These are phyloP conservation scores for Spathaspora sp. DNA, from an alignment of 1,139 yeast species.

Conservation along the genomic window DNA sequence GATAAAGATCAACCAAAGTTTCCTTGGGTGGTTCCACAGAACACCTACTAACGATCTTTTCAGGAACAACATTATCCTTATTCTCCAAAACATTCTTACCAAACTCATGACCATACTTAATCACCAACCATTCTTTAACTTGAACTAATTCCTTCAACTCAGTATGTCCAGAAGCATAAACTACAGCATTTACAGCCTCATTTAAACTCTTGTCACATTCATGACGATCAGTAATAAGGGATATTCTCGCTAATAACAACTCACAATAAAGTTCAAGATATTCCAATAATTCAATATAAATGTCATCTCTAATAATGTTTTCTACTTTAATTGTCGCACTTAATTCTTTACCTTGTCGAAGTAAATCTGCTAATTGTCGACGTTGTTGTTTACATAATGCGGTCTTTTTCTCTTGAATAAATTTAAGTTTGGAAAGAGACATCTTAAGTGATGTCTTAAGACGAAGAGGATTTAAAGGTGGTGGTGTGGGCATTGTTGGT, in stretches of 20 bases:
- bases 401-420: constrained; percentile 77
- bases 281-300: constrained; percentile 78
- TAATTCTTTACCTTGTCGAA: constrained; percentile 71
- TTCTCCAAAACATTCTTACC: constrained; percentile 64
- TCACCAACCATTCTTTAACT: constrained; percentile 61
- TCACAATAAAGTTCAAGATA: constrained; percentile 83
- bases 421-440: constrained; percentile 77
- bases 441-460: constrained; percentile 74
- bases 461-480: constrained; percentile 39
- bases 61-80: constrained; percentile 53
- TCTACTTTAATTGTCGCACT: constrained; percentile 87
- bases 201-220: constrained; percentile 60
- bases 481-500: constrained; percentile 17
- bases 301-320: constrained; percentile 81
- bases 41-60: constrained; percentile 62
- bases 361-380: constrained; percentile 70
- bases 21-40: constrained; percentile 66
- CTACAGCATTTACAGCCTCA: constrained; percentile 73
- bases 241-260: constrained; percentile 71
- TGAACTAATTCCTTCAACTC: constrained; percentile 71
- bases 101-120: constrained; percentile 64
- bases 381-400: constrained; percentile 84
- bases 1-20: constrained; percentile 65
- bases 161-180: constrained; percentile 69
- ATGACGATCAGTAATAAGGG: constrained; percentile 41